Evolutionary conservation across 805 yeast genomes (phyloP).

Genomic region (Metschnikowia anglica): DNA sequence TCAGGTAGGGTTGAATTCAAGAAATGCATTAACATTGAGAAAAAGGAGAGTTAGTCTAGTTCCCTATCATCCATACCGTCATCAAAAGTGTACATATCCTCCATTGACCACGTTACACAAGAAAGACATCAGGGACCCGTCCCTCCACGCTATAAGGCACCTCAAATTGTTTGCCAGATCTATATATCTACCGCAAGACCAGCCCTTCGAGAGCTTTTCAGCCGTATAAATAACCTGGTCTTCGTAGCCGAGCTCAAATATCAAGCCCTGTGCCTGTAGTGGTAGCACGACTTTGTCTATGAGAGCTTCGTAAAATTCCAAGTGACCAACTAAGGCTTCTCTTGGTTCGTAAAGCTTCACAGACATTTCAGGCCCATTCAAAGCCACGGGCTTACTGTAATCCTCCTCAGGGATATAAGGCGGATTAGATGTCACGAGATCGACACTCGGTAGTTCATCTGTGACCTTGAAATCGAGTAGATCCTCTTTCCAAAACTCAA

Average conservation of each 20-base stretch:
- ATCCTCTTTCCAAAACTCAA: slow-evolving; percentile 10
- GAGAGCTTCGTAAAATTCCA: slow-evolving; percentile 66
- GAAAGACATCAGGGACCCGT: slow-evolving; percentile 18
- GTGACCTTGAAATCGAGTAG: slow-evolving; percentile 8
- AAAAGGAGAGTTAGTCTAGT: neutral
- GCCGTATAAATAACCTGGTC: slow-evolving; percentile 52
- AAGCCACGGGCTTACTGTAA: slow-evolving; percentile 31
- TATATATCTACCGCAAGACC: slow-evolving; percentile 48
- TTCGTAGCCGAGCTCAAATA: slow-evolving; percentile 72
- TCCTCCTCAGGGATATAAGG: slow-evolving; percentile 70
- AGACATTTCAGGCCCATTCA: slow-evolving; percentile 54
- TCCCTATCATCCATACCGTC: neutral
- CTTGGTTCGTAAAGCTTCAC: slow-evolving; percentile 74
- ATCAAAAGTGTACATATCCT: neutral
- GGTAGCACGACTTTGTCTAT: slow-evolving; percentile 43
- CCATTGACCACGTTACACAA: slow-evolving; percentile 6
- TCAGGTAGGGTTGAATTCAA: neutral
- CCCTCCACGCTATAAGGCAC: slow-evolving; percentile 64
- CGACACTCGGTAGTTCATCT: slow-evolving; percentile 26
- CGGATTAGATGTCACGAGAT: slow-evolving; percentile 80
- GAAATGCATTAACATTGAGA: neutral
- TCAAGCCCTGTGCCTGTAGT: slow-evolving; percentile 52
- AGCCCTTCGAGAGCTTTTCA: slow-evolving; percentile 27
- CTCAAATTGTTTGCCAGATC: slow-evolving; percentile 57
- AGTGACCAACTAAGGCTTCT: slow-evolving; percentile 75